phyloP scores from a whole-genome alignment of 257 asterid genomes.

The Lantana camara region DNA sequence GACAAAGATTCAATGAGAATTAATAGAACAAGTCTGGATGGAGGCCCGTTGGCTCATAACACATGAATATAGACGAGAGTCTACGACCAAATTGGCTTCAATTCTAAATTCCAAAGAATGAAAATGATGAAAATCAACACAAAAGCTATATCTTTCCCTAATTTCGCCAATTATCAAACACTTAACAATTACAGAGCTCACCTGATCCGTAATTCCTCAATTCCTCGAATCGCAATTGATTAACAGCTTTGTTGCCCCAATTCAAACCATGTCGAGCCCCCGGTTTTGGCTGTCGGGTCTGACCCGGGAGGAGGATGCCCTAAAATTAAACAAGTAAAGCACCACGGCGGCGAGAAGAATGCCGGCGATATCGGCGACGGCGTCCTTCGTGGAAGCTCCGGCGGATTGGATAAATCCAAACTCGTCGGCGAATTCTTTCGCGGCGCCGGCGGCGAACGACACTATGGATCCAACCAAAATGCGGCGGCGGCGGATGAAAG shows the following conservation, averaged over 20 bases:
- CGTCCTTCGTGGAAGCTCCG: constrained; percentile 84
- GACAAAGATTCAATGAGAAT: neutral
- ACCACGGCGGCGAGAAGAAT: constrained; percentile 51
- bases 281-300: constrained; percentile 32
- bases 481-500: constrained; percentile 64
- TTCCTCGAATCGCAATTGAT: neutral
- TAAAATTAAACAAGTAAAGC: constrained; percentile 33
- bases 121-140: neutral
- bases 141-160: neutral
- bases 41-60: no score
- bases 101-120: neutral
- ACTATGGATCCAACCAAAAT: constrained; percentile 70
- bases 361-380: constrained; percentile 63
- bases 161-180: constrained; percentile 1
- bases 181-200: constrained; percentile 13
- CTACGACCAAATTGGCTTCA: neutral
- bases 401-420: constrained; percentile 73
- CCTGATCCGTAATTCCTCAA: constrained; percentile 16
- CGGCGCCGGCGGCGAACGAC: constrained; percentile 68
- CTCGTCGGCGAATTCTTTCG: constrained; percentile 84
- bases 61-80: neutral
- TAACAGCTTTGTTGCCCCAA: neutral
- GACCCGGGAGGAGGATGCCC: constrained; percentile 20
- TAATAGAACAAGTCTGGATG: neutral
- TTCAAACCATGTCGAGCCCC: constrained; percentile 61